Evolutionary conservation across 2,329 filamentous ascomycete species (phyloP), one percentile per base, ranked within the genome.

Genomic region (Fusarium mangiferae): DNA sequence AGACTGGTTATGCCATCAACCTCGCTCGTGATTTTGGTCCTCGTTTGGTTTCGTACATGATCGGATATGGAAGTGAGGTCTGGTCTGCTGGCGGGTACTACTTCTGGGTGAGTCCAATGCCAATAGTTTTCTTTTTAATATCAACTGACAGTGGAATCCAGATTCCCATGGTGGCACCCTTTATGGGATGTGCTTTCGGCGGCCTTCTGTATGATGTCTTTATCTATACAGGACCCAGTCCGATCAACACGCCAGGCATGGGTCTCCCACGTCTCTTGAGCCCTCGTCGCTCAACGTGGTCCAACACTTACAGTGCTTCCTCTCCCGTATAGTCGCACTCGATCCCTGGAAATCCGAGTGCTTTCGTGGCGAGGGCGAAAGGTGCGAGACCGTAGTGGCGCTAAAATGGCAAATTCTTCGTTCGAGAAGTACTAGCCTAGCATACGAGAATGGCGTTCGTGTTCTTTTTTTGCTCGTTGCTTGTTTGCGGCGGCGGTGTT

Each of bases 1-100:
- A 94, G 80, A 94, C 92, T 3, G 92, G 92, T 42, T 94, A 93
- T 81, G 92, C 92, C 22, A 93, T 94, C 73, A 94, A 94, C 77
- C 81, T 93, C 46, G 92, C 91, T 41, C 87, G 92, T 81, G 92
- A 94, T 73, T 92, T 94, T 78, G 91, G 91, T 2, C 92, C 92
- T 15, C 85, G 92, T 17, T 80, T 94, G 48, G 88, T 92, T 70
- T 88, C 89, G 3, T 92, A 90, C 78, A 88, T 91, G 78, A 76
- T 94, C 61, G 92, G 92, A 5, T 94, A 94, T 78, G 91, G 91
- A 2, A 81, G 80, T 55, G 87, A 91, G 56, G 92, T 94, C 0
- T 94, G 91, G 90, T 87, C 85, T 15, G 88, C 90, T 2, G 91
- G 91, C 5, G 86, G 86, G 18, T 92, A 93, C 78, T 94, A 93